Base-by-base conservation (phyloP, 495 filamentous ascomycete genomes). In the Amphirosellinia nigrospora region DNA sequence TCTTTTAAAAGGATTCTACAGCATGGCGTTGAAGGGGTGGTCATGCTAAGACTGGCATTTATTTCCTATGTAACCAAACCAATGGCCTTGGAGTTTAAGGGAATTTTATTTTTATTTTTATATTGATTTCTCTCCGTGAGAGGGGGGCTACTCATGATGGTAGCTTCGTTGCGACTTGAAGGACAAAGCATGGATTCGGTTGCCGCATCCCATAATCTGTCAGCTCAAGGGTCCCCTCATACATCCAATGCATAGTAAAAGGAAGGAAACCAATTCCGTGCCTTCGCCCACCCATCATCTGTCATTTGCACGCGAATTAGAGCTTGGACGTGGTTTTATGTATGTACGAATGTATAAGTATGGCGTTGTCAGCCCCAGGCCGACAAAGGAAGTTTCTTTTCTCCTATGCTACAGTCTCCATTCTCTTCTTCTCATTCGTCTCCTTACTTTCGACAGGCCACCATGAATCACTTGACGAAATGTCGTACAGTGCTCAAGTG, bases 21-120 rank as follows among this genome's bases (percentile, higher is more conserved):
- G 74, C 74, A 74, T 73, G 76, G 74, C 72, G 76, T 76, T 78
- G 55, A 70, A 46, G 52, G 70, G 71, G 64, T 52, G 50, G 69
- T 65, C 41, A 69, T 71, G 70, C 62, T 59, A 58, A 67, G 63
- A 69, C 71, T 72, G 71, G 70, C 69, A 72, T 71, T 67, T 70
- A 55, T 76, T 73, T 78, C 71, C 50, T 76, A 66, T 78, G 73
- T 75, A 48, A 28, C 41, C 8, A 45, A 64, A 59, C 61, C 32
- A 48, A 70, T 65, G 74, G 74, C 70, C 67, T 70, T 52, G 76
- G 74, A 73, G 76, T 78, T 76, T 45, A 36, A 59, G 68, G 50
- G 34, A 3, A 53, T 30, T 38, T 52, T 53, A 32, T 38, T 52
- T 53, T 55, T n/a, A n/a, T 53, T 13, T 56, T 48, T 43, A 32